Conservation (phyloP, 2,329 filamentous ascomycete species). For the Sphaerulina populicola region DNA sequence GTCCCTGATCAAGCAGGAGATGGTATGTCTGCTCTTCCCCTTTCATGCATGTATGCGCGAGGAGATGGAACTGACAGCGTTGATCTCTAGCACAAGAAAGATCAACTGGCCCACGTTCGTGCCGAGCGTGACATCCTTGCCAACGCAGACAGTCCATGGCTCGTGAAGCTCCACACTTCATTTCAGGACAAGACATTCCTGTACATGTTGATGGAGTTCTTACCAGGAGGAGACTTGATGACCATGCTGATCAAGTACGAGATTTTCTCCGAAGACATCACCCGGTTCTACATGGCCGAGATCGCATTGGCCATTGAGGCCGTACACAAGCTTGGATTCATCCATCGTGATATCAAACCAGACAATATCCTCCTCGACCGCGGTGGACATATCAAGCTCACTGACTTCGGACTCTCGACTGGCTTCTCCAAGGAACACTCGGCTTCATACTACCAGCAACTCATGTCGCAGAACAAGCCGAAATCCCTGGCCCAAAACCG, state of each 20-base stretch:
- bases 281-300: conserved; percentile 97
- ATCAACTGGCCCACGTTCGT: conserved; percentile 93
- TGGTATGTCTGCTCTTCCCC: conserved; percentile 47
- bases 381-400: conserved; percentile 94
- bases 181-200: conserved; percentile 95
- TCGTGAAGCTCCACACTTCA: conserved; percentile 95
- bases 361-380: conserved; percentile 96
- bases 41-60: not conserved
- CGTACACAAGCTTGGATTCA: conserved; percentile 94
- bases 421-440: conserved; percentile 97
- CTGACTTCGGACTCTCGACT: conserved; percentile 94
- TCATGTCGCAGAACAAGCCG: conserved; percentile 55
- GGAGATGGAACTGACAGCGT: conserved; percentile 8
- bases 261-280: conserved; percentile 98
- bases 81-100: conserved; percentile 71
- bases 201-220: conserved; percentile 99
- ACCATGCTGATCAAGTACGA: conserved; percentile 99
- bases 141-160: conserved; percentile 98
- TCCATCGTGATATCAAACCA: conserved; percentile 98
- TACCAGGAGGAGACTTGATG: conserved; percentile 97
- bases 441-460: conserved; percentile 95
- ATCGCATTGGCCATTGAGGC: conserved; percentile 97
- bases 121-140: conserved; percentile 96
- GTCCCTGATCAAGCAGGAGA: conserved; percentile 95
- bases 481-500: conserved; percentile 55